Percentiles rank a stretch among this genome's conserved stretches.
These are phyloP conservation scores for Warburgia ugandensis DNA, from an alignment of 164 flowering plant genomes.

Conservation along the genomic window DNA sequence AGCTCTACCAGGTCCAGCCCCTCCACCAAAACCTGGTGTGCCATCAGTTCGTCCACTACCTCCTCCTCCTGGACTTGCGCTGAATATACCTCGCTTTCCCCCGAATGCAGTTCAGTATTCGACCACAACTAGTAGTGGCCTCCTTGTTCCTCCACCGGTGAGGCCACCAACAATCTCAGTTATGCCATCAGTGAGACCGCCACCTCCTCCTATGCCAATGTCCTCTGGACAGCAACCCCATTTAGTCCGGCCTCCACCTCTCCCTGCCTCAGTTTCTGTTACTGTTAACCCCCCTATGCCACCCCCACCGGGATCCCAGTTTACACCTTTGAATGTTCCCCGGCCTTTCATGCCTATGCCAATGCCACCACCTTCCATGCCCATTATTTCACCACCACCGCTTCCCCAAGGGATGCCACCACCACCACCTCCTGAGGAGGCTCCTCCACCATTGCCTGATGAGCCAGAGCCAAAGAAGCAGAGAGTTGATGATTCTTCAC, in stretches of 20 bases:
- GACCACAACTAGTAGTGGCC: conserved; percentile 32
- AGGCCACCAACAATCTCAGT: conserved; percentile 43
- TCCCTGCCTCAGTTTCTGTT: conserved; percentile 38
- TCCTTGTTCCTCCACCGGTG: conserved; percentile 33
- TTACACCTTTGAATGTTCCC: conserved; percentile 38
- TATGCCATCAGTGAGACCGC: conserved; percentile 46
- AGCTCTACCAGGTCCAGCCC: conserved; percentile 80
- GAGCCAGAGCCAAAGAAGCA: conserved; percentile 98
- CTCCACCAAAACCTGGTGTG: conserved; percentile 79
- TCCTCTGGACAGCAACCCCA: conserved; percentile 46
- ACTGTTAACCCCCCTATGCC: conserved; percentile 39
- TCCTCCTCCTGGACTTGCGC: conserved; percentile 72
- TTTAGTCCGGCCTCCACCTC: conserved; percentile 57
- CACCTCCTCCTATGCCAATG: conserved; percentile 61
- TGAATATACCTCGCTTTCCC: conserved; percentile 74
- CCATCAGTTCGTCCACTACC: conserved; percentile 85
- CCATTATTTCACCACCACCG: conserved; percentile 25
- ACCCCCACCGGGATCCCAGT: conserved; percentile 87
- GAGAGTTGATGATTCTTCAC: conserved; percentile 75
- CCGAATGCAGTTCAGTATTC: conserved; percentile 48
- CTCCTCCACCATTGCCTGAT: conserved; percentile 96
- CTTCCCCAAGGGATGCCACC: conserved; percentile 87
- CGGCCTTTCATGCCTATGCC: conserved; percentile 47
- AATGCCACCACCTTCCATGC: conserved; percentile 48
- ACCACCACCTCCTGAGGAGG: conserved; percentile 94